Evolutionary conservation across 2,329 filamentous ascomycete genomes (phyloP).

Genomic region (Curvularia eragrostidis): DNA sequence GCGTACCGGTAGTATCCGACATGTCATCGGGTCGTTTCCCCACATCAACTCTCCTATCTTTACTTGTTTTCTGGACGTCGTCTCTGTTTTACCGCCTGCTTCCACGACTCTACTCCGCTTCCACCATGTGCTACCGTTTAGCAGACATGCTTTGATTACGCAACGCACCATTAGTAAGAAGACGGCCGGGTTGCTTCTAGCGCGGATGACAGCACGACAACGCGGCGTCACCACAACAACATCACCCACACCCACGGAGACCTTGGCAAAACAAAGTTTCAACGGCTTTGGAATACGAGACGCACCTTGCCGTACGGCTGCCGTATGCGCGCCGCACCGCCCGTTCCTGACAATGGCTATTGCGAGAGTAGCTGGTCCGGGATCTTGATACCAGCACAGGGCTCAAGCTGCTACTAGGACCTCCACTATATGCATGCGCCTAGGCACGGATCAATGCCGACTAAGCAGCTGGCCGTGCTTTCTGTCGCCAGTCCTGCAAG

Average conservation of each 20-base stretch:
- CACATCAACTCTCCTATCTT: neutral
- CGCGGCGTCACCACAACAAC: neutral
- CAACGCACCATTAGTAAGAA: neutral
- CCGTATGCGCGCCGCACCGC: neutral
- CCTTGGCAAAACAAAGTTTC: neutral
- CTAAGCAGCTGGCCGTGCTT: too few species aligned
- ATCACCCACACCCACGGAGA: neutral
- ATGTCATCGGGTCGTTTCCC: neutral
- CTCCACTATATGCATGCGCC: neutral
- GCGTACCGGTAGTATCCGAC: constrained; percentile 1
- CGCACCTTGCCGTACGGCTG: neutral
- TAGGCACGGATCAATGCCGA: too few species aligned
- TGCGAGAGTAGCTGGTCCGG: too few species aligned
- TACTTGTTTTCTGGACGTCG: neutral
- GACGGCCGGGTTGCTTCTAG: neutral
- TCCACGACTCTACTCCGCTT: neutral
- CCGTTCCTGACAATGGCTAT: neutral
- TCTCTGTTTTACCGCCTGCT: too few species aligned
- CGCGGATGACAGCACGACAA: neutral
- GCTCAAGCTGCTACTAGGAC: neutral
- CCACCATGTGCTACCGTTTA: too few species aligned
- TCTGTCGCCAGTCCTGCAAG: neutral
- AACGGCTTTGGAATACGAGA: neutral
- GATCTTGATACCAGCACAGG: too few species aligned
- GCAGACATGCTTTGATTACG: neutral